Evolutionary conservation across 495 filamentous ascomycete genomes (phyloP).

Genomic region (Aspergillus nidulans): DNA sequence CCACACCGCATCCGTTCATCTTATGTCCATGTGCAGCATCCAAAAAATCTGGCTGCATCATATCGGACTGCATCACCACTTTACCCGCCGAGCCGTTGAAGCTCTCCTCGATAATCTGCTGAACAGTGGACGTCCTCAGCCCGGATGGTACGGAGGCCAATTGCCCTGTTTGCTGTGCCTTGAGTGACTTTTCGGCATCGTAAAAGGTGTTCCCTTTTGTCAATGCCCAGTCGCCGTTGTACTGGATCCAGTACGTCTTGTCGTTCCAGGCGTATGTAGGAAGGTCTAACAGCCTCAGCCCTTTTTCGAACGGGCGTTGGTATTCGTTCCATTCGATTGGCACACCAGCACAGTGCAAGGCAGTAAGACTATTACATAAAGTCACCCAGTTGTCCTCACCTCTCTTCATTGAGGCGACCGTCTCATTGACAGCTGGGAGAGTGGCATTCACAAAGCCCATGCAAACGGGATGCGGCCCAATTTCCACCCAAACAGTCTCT

Average conservation of each 20-base stretch:
- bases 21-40: slow-evolving; percentile 28
- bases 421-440: slow-evolving; percentile 23
- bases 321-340: slow-evolving; percentile 63
- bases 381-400: slow-evolving; percentile 49
- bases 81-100: slow-evolving; percentile 15
- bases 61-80: slow-evolving; percentile 25
- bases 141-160: not conserved
- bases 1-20: slow-evolving; percentile 34
- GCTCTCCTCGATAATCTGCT: slow-evolving; percentile 24
- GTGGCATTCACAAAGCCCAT: slow-evolving; percentile 21
- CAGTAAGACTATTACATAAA: slow-evolving; percentile 47
- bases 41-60: slow-evolving; percentile 26
- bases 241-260: slow-evolving; percentile 32
- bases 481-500: slow-evolving; percentile 30
- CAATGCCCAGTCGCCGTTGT: slow-evolving; percentile 30
- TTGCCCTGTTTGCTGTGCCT: not conserved
- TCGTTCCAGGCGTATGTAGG: slow-evolving; percentile 15
- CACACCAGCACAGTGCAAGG: slow-evolving; percentile 54
- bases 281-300: not conserved
- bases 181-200: not conserved
- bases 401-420: slow-evolving; percentile 43
- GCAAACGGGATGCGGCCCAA: slow-evolving; percentile 35
- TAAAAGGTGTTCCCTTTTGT: slow-evolving; percentile 26
- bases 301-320: not conserved
- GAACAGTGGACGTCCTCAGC: slow-evolving; percentile 15